Evolutionary conservation across 495 filamentous ascomycete genomes (phyloP), one percentile per base, ranked within the genome.

Genomic region (Penicillium cinerascens): DNA sequence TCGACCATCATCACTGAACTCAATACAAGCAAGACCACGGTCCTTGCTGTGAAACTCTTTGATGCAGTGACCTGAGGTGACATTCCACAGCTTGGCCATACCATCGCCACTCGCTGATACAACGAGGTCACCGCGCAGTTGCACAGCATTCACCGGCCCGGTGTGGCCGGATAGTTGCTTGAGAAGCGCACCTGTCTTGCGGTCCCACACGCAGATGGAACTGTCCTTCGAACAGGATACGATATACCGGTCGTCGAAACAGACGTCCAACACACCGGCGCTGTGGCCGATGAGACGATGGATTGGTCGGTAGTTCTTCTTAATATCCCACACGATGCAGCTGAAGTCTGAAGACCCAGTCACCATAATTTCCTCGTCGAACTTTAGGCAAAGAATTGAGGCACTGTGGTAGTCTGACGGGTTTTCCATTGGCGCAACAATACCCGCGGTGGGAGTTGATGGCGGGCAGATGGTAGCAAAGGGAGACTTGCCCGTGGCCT

Each of bases 151-250:
- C 41, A 98, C 93, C 3, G 93, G 93, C 0, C 91, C 95, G 0
- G 78, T 72, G 68, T 98, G 93, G 5, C 92, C 93, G 36, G 78
- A 76, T 36, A 98, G 78, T 58, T 86, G 86, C 53, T 86, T 85
- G 39, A 93, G 68, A 18, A 91, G 74, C 4, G 71, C 72, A 39
- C 88, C 87, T 0, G 88, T 93, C 11, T 78, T 68, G 43, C 92
- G 87, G 58, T 96, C 88, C 93, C 93, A 98, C 17, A 97, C 82
- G 67, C 88, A 91, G 64, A 98, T 91, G 11, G 80, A 88, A 37
- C 84, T 82, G 71, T 98, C 93, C 70, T 97, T 97, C 55, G 89
- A 95, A 73, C 92, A 97, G 21, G 92, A 96, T 16, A 97, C 85
- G 55, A 98, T 96, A 71, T 93, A 86, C 45, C 87, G 83, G 47